Evolutionary conservation across 768 basidiomycete species (phyloP), one percentile per base, ranked within the genome.

Genomic region (Psilocybe tampanensis): DNA sequence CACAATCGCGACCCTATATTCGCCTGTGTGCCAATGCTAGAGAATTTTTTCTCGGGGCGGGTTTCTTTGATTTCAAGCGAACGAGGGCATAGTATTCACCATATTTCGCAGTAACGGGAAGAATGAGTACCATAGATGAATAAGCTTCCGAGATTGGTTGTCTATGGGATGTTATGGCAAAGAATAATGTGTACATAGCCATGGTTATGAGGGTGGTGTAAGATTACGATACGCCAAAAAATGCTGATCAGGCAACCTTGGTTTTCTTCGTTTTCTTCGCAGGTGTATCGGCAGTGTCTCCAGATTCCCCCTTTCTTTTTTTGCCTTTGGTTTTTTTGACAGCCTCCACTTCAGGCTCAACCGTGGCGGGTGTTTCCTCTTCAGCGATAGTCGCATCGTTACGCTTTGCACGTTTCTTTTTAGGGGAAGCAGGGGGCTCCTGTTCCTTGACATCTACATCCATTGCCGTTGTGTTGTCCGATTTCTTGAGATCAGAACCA

Each of bases 221-320:
- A 53, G 15, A 23, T 43, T 7, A n/a, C n/a, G n/a, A n/a, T n/a
- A n/a, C n/a, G 36, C 33, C 11, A 8, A 47, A 6, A 18, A 34
- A 44, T 23, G 13, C 43, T 12, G 13, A 34, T 56, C 44, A 58
- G 29, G 66, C 52, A 34, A 64, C 68, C 68, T 83, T 76, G 41
- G 70, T 66, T 70, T 82, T 84, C 72, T 86, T 84, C 1, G 68
- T 33, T 63, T 81, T 85, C 64, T 80, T 82, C 6, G 72, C 58
- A 7, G 69, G 61, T 12, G 59, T 55, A 36, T 56, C 61, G 1
- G 18, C 49, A 24, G 52, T 53, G 12, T 63, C 63, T 13, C 44
- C 55, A 43, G 55, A 59, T 45, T 72, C 74, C 21, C 76, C 80
- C 47, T 77, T 80, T 22, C 80, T 73, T 47, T 76, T 78, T 67